Conservation (phyloP, 495 filamentous ascomycete species). For the Mytilinidion resinicola region DNA sequence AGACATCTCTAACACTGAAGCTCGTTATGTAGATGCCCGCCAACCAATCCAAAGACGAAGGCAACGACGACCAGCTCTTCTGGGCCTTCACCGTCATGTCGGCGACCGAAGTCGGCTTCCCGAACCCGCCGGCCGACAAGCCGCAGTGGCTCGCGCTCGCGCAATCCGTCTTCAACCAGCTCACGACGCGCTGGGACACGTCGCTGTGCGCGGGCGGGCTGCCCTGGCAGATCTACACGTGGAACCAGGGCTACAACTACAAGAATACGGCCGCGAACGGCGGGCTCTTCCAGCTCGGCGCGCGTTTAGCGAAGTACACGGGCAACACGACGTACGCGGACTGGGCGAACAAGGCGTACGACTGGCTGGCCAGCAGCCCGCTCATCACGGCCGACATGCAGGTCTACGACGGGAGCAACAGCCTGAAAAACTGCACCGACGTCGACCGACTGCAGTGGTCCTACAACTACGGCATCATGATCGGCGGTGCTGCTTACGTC, state of each 20-base stretch:
- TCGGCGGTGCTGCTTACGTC: slow-evolving; percentile 65
- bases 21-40: slow-evolving; percentile 56
- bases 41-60: slow-evolving; percentile 51
- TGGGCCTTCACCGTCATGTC: slow-evolving; percentile 80
- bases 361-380: slow-evolving; percentile 52
- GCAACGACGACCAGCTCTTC: slow-evolving; percentile 84
- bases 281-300: slow-evolving; percentile 61
- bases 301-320: slow-evolving; percentile 65
- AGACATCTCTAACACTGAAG: slow-evolving; percentile 29
- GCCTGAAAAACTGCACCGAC: slow-evolving; percentile 37
- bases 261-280: slow-evolving; percentile 66
- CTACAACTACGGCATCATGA: slow-evolving; percentile 62
- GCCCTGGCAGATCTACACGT: slow-evolving; percentile 45
- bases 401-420: slow-evolving; percentile 52
- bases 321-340: slow-evolving; percentile 63
- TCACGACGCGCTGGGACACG: slow-evolving; percentile 53
- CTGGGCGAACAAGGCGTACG: slow-evolving; percentile 63
- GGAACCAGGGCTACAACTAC: slow-evolving; percentile 44
- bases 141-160: slow-evolving; percentile 25
- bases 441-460: slow-evolving; percentile 54
- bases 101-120: slow-evolving; percentile 72
- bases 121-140: slow-evolving; percentile 28
- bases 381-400: slow-evolving; percentile 46
- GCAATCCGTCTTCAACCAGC: slow-evolving; percentile 56
- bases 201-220: slow-evolving; percentile 42